Evolutionary conservation across 2,329 filamentous ascomycete genomes (phyloP).

Genomic region (Paraphaeosphaeria minitans): DNA sequence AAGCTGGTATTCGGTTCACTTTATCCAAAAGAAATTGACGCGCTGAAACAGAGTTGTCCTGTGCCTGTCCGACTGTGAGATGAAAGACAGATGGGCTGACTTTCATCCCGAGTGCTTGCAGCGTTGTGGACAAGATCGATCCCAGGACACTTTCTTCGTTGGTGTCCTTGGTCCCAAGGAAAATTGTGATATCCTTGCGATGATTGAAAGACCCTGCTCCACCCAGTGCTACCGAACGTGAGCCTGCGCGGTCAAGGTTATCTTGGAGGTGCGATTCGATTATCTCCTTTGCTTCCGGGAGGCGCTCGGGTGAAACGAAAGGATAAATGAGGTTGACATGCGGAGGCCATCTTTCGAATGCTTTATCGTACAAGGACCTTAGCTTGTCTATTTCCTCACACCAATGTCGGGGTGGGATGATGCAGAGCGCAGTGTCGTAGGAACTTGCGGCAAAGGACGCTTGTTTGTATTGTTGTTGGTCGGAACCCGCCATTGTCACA

Average conservation of each 20-base stretch:
- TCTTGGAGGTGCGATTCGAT: slow-evolving; percentile 48
- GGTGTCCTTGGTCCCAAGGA: slow-evolving; percentile 22
- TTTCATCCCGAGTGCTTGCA: slow-evolving; percentile 33
- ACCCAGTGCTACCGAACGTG: slow-evolving; percentile 39
- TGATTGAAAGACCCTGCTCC: slow-evolving; percentile 56
- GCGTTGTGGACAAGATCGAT: slow-evolving; percentile 22
- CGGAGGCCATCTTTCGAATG: slow-evolving; percentile 66
- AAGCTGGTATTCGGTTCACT: slow-evolving; percentile 52
- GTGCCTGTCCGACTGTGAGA: slow-evolving; percentile 66
- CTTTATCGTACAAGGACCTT: slow-evolving; percentile 67
- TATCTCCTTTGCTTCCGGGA: slow-evolving; percentile 51
- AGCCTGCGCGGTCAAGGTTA: not conserved
- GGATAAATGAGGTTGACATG: slow-evolving; percentile 71
- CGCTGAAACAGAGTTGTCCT: slow-evolving; percentile 52
- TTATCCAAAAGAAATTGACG: slow-evolving; percentile 61
- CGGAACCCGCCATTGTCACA: slow-evolving; percentile 25
- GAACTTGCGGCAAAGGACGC: slow-evolving; percentile 43
- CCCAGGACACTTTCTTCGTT: slow-evolving; percentile 15
- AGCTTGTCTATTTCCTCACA: slow-evolving; percentile 60
- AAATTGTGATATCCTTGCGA: slow-evolving; percentile 55
- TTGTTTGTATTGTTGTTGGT: slow-evolving; percentile 1
- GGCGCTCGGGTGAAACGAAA: slow-evolving; percentile 59
- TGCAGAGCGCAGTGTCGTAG: slow-evolving; percentile 65
- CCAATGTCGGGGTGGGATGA: slow-evolving; percentile 59
- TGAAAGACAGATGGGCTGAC: slow-evolving; percentile 50